These are phyloP conservation scores for Neoascochyta sp. DNA, from an alignment of 2,329 filamentous ascomycete genomes.

Conservation along the genomic window DNA sequence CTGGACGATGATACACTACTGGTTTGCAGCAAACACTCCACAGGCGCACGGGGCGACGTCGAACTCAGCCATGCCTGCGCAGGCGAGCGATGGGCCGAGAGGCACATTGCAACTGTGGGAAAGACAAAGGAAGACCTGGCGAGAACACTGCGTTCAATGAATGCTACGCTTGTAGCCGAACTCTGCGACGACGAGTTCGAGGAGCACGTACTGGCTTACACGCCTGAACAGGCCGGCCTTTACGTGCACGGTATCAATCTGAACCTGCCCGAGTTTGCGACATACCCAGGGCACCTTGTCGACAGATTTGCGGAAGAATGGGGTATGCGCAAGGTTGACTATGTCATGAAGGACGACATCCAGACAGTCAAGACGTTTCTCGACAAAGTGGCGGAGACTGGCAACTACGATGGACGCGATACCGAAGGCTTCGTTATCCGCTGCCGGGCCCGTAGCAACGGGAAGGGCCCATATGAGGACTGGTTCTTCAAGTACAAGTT, in stretches of 20 bases:
- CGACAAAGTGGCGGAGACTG: conserved; percentile 79
- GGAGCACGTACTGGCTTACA: conserved; percentile 92
- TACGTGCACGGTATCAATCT: conserved; percentile 96
- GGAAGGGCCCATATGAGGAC: conserved; percentile 62
- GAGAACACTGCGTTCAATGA: conserved; percentile 68
- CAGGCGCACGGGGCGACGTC: conserved; percentile 69
- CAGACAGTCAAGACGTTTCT: conserved; percentile 73
- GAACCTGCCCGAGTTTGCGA: conserved; percentile 88
- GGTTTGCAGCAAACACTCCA: conserved; percentile 99
- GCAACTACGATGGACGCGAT: conserved; percentile 83
- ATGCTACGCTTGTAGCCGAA: conserved; percentile 92
- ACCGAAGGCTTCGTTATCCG: conserved; percentile 96
- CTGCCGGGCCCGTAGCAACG: conserved; percentile 64
- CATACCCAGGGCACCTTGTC: conserved; percentile 77
- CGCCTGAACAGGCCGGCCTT: conserved; percentile 75
- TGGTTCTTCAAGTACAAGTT: conserved; percentile 99
- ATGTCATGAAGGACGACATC: conserved; percentile 72
- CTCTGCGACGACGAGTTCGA: conserved; percentile 95
- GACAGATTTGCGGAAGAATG: conserved; percentile 86
- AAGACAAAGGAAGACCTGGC: conserved; percentile 78
- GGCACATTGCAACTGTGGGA: conserved; percentile 71
- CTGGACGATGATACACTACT: conserved; percentile 84
- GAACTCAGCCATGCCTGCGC: conserved; percentile 77
- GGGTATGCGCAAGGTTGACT: conserved; percentile 88
- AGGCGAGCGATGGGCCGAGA: conserved; percentile 77